Evolutionary conservation across 2,329 filamentous ascomycete species (phyloP), one percentile per base, ranked within the genome.

Genomic region (Neonectria neomacrospora): DNA sequence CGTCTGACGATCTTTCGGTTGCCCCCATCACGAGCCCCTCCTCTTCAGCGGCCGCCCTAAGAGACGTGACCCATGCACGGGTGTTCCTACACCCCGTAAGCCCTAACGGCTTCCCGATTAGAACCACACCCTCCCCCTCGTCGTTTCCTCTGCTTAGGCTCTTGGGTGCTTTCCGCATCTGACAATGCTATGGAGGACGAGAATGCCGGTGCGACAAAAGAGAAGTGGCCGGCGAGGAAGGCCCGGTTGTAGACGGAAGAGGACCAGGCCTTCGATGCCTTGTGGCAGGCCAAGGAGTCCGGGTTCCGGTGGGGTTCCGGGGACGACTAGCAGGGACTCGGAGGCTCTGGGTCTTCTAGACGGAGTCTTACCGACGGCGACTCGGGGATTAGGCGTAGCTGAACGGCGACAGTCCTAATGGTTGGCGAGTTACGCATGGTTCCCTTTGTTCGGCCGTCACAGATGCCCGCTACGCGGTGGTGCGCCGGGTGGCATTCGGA

Each of bases 401-500:
- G 34, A 11, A 47, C 59, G 37, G 47, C 20, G 30, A 52, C 45
- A 16, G 45, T 39, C 45, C 28, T 5, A 48, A 22, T 14, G 12
- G 22, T 37, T 22, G 58, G 44, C 42, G 23, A 22, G 32, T 56
- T 51, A 37, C 34, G 32, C 30, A 9, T 47, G 34, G 48, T 53
- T 18, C n/a, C 20, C 50, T 30, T 16, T 34, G 20, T 51, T 44
- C 26, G 9, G 10, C 53, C 28, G 30, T 77, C 65, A 79, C 32
- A 79, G 63, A 59, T 77, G 80, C 64, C 81, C 75, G 77, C 70
- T 70, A 14, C 72, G 68, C 10, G 61, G 63, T 4, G 72, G 76
- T 16, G 73, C 66, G 1, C 81, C 80, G 10, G 87, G 87, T 18
- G 87, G 87, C 78, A 86, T 81, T 48, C 87, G 81, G 62, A 89